Base-by-base conservation (phyloP, 1,284 basidiomycete genomes). In the Austropuccinia psidii region DNA sequence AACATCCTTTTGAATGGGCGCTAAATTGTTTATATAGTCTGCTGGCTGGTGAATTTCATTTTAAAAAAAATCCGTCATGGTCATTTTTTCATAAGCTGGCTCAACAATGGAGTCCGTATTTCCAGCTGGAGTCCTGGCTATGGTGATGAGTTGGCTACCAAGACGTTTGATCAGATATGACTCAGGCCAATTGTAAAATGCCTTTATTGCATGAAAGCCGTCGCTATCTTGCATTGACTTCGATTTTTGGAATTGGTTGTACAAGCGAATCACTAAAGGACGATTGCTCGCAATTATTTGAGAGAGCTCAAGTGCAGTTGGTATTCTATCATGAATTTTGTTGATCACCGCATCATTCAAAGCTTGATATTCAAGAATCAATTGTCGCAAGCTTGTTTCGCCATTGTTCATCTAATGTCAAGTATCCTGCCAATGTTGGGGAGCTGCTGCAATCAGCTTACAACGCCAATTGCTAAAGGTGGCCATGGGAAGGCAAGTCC, bases 71-170 rank as follows among this genome's bases (percentile, higher is more conserved):
- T 83, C 79, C 0, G 76, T 13, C 82, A 91, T 87, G 0, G 86
- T 83, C 87, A 91, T 88, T 73, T 83, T 82, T 76, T 90, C 85
- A 7, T 86, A 83, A 55, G 84, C 17, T 35, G 52, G 33, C n/a
- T 58, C 70, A 1, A 73, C 52, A 3, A 79, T 75, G 1, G 55
- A 17, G 50, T 70, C 67, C 82, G 80, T n/a, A 82, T 84, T 41
- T 72, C 92, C 92, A 76, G 90, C 85, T 0, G 92, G 90, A 1
- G 91, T 93, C 31, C 89, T 84, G 0, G 91, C 90, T 33, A 95
- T 86, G 1, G 88, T 88, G 27, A 94, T 83, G 41, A 77, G 73
- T 47, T 79, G 80, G 19, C 86, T 82, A 82, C 78, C 89, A 83
- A 8, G 85, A 83, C 90, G 90, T 91, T 43, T 81, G 74, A 4